Conservation (phyloP, 148 eudicot species). For the Cornus controversa region DNA sequence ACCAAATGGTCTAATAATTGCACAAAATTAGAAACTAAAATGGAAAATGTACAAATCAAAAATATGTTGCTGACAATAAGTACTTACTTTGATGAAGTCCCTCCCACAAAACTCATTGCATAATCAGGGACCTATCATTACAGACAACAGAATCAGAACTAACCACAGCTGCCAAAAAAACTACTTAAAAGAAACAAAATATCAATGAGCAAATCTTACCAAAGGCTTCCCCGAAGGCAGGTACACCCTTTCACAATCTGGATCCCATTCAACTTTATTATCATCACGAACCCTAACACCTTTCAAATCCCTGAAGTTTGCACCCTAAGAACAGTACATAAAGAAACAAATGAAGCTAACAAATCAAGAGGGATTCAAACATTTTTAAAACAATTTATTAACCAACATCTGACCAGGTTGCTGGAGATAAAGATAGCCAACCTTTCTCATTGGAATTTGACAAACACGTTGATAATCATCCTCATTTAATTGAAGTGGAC, state of each 20-base stretch:
- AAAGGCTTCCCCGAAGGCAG: conserved; percentile 70
- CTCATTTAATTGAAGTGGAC: conserved; percentile 49
- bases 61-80: neutral
- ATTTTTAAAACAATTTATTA: neutral
- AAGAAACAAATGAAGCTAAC: neutral
- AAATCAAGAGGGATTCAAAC: neutral
- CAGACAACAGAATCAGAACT: conserved; percentile 4
- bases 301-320: conserved; percentile 66
- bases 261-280: conserved; percentile 70
- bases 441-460: conserved; percentile 70
- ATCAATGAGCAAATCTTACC: conserved; percentile 33
- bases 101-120: conserved; percentile 63
- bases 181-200: neutral
- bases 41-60: neutral
- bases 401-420: neutral
- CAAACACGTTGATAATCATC: conserved; percentile 78
- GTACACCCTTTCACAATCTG: conserved; percentile 39
- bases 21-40: neutral
- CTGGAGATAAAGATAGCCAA: conserved; percentile 2
- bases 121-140: conserved; percentile 69
- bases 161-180: neutral
- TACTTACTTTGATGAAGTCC: conserved; percentile 69
- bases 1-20: conserved; percentile 67
- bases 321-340: conserved; percentile 48
- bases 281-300: conserved; percentile 62